Percentiles rank a stretch among this genome's conserved stretches.
phyloP scores from a whole-genome alignment of 2,329 filamentous ascomycete genomes.

The Penicillium sp. region DNA sequence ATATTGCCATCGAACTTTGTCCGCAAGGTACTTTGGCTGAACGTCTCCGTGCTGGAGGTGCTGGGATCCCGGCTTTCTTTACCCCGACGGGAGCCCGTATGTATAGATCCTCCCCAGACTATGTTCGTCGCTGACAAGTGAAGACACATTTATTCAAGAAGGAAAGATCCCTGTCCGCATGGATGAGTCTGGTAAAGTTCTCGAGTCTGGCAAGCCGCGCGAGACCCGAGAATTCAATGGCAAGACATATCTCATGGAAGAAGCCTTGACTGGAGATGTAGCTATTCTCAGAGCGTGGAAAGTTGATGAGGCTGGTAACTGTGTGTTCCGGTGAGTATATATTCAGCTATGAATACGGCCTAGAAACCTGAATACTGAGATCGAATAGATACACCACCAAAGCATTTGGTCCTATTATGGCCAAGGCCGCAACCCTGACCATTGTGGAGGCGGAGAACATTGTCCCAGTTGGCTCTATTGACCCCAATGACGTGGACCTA shows the following conservation, averaged over 20 bases:
- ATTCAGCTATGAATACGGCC: too few relatives aligned
- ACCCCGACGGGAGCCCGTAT: slow-evolving; percentile 69
- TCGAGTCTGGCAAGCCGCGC: slow-evolving; percentile 63
- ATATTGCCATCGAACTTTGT: slow-evolving; percentile 72
- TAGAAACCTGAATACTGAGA: neutral
- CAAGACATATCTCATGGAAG: slow-evolving; percentile 73
- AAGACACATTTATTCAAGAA: slow-evolving; percentile 40
- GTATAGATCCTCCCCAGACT: slow-evolving; percentile 23
- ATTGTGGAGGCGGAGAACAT: slow-evolving; percentile 87
- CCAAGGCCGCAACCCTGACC: slow-evolving; percentile 72
- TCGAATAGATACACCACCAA: slow-evolving; percentile 62
- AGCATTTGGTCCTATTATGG: slow-evolving; percentile 73
- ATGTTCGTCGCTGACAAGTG: neutral
- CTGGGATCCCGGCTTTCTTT: slow-evolving; percentile 77
- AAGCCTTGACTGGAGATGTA: slow-evolving; percentile 70
- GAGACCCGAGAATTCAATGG: slow-evolving; percentile 73
- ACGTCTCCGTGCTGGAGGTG: slow-evolving; percentile 67
- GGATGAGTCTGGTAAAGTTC: slow-evolving; percentile 79
- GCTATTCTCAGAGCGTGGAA: slow-evolving; percentile 76
- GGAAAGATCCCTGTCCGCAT: slow-evolving; percentile 64
- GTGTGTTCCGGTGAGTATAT: slow-evolving; percentile 63
- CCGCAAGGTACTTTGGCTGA: slow-evolving; percentile 60
- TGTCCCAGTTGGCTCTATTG: slow-evolving; percentile 69
- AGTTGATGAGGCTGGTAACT: slow-evolving; percentile 74
- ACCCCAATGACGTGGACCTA: slow-evolving; percentile 71